phyloP scores from a whole-genome alignment of 2,329 filamentous ascomycete genomes.

The Colletotrichum brevisporum region DNA sequence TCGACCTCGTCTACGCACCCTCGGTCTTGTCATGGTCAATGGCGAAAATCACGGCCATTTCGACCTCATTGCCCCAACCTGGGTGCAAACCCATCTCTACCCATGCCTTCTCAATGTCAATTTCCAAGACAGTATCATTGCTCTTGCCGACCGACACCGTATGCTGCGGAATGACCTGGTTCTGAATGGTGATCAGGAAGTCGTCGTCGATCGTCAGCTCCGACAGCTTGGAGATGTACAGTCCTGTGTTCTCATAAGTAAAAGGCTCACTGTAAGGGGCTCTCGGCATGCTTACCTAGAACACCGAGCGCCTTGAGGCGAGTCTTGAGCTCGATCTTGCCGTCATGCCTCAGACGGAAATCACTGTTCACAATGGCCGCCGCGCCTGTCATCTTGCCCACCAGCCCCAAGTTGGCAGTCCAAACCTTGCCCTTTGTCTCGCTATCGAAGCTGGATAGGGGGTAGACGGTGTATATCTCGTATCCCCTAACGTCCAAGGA shows the following conservation, averaged over 20 bases:
- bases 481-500: conserved; percentile 77
- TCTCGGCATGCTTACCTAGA: conserved; percentile 66
- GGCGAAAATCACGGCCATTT: conserved; percentile 73
- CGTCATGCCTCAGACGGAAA: conserved; percentile 67
- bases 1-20: background rate
- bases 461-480: conserved; percentile 85
- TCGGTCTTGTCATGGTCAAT: conserved; percentile 47
- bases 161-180: conserved; percentile 75
- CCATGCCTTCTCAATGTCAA: conserved; percentile 86
- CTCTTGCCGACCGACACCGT: conserved; percentile 72
- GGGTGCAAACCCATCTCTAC: conserved; percentile 76
- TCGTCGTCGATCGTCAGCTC: conserved; percentile 71
- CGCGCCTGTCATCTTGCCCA: conserved; percentile 91
- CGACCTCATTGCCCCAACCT: conserved; percentile 86
- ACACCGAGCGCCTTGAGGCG: conserved; percentile 85
- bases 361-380: conserved; percentile 80
- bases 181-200: conserved; percentile 83
- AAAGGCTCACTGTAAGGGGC: background rate
- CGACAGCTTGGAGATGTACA: conserved; percentile 82
- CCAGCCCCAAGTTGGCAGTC: conserved; percentile 81
- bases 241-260: conserved; percentile 59
- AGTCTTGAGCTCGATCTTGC: conserved; percentile 75
- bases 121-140: conserved; percentile 75
- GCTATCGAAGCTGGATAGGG: conserved; percentile 71
- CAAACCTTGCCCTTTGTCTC: conserved; percentile 58